Percentiles rank a stretch among this genome's conserved stretches.
Conservation (phyloP, 2,329 filamentous ascomycete species). For the Aureobasidium sp. region DNA sequence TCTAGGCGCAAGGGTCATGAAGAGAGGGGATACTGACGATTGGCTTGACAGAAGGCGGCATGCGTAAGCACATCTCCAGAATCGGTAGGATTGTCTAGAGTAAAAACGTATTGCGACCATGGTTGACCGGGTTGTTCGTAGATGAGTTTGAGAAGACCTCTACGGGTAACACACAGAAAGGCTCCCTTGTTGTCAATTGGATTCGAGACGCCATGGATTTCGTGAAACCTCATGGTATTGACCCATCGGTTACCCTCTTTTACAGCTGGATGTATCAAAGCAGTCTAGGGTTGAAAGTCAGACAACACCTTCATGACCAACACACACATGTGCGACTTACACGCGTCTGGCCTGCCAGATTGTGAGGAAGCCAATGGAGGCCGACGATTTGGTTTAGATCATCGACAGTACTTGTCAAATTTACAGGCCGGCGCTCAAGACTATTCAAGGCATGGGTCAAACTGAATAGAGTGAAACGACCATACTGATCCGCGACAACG, state of each 20-base stretch:
- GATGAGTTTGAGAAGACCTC: slow-evolving; percentile 64
- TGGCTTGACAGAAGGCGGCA: slow-evolving; percentile 52
- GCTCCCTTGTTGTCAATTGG: slow-evolving; percentile 62
- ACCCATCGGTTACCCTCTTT: slow-evolving; percentile 47
- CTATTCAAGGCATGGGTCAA: slow-evolving; percentile 69
- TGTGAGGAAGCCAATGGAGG: slow-evolving; percentile 65
- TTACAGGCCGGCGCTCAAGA: slow-evolving; percentile 52
- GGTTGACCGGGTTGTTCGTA: slow-evolving; percentile 66
- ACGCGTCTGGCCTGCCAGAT: slow-evolving; percentile 23
- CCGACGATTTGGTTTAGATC: slow-evolving; percentile 74
- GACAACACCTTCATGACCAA: slow-evolving; percentile 3
- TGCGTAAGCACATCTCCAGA: slow-evolving; percentile 49
- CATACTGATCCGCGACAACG: slow-evolving; percentile 71
- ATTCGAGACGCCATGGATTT: slow-evolving; percentile 64
- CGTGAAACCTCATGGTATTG: slow-evolving; percentile 58
- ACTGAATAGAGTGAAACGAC: slow-evolving; percentile 65
- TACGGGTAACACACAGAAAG: slow-evolving; percentile 66
- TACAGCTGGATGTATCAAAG: slow-evolving; percentile 27
- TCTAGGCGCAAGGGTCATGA: neutral
- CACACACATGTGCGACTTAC: slow-evolving; percentile 16
- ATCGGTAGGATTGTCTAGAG: slow-evolving; percentile 63
- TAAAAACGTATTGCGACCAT: slow-evolving; percentile 63
- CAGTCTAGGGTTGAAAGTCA: slow-evolving; percentile 26
- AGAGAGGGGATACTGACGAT: slow-evolving; percentile 8
- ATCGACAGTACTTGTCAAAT: slow-evolving; percentile 59